A percentile compares a stretch with the other conserved stretches of the same genome.
Evolutionary conservation across 2,329 filamentous ascomycete genomes (phyloP).

Genomic region (Alternaria sp.): DNA sequence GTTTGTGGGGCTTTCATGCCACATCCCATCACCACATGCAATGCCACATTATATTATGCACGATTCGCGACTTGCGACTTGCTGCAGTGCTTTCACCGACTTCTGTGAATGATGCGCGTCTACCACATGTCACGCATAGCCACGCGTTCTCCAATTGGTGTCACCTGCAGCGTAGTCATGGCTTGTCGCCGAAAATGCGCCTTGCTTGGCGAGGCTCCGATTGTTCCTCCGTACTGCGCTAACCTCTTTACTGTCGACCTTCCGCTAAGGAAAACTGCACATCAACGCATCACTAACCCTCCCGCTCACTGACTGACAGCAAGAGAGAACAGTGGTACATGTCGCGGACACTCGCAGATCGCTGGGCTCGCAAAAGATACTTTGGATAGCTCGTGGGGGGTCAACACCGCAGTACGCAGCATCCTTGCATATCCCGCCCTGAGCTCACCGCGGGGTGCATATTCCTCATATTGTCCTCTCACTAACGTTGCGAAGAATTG

Average conservation of each 20-base stretch:
- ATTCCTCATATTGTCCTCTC: constrained; percentile 6
- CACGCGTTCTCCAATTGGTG: constrained; percentile 1
- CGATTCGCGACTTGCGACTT: not conserved
- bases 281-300: constrained; percentile 22
- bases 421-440: constrained; percentile 33
- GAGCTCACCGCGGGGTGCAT: constrained; percentile 32
- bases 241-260: constrained; percentile 21
- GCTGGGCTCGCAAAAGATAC: constrained; percentile 57
- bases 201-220: constrained; percentile 28
- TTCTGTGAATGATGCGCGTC: not conserved
- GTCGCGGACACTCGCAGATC: constrained; percentile 63
- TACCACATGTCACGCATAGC: constrained; percentile 2
- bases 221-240: constrained; percentile 28
- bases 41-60: constrained; percentile 9
- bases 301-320: not conserved
- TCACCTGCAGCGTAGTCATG: constrained; percentile 3
- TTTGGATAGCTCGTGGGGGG: constrained; percentile 50
- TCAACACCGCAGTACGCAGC: constrained; percentile 22
- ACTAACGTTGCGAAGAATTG: constrained; percentile 14
- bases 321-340: constrained; percentile 53
- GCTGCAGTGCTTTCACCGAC: not conserved
- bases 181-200: constrained; percentile 17
- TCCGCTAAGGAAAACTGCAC: constrained; percentile 32
- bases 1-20: constrained; percentile 12
- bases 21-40: constrained; percentile 6